Conservation (phyloP, 2,329 filamentous ascomycete genomes). For the Leptosphaerulina australis region DNA sequence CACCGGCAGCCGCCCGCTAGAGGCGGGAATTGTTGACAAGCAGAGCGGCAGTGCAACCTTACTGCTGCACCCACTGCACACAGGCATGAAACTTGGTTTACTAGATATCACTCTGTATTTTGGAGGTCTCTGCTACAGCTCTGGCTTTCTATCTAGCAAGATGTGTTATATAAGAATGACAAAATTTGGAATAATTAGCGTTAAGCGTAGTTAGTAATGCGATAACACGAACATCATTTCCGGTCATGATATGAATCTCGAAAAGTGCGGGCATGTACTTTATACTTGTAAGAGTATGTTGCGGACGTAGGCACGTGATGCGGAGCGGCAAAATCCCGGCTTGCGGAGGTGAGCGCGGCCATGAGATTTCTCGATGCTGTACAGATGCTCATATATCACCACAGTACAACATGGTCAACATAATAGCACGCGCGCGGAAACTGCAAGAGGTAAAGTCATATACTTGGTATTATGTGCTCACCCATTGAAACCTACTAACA, state of each 20-base stretch:
- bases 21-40: neutral
- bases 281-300: neutral
- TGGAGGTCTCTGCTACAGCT: neutral
- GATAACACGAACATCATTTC: neutral
- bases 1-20: slow-evolving; percentile 22
- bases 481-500: slow-evolving; percentile 28
- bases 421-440: slow-evolving; percentile 74
- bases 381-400: neutral
- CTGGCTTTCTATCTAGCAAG: neutral
- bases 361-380: slow-evolving; percentile 13
- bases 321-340: slow-evolving; percentile 11
- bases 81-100: neutral
- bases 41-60: neutral
- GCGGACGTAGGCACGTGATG: neutral
- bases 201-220: slow-evolving; percentile 1
- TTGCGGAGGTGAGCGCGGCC: slow-evolving; percentile 8
- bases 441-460: slow-evolving; percentile 67
- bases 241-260: neutral
- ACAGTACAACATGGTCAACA: slow-evolving; percentile 55
- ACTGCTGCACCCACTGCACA: neutral
- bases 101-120: slow-evolving; percentile 7
- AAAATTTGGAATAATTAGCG: neutral
- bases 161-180: neutral
- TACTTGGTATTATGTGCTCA: neutral
- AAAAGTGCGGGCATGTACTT: neutral